Evolutionary conservation across 495 filamentous ascomycete genomes (phyloP), one percentile per base, ranked within the genome.

Genomic region (Schizothecium vesticola): DNA sequence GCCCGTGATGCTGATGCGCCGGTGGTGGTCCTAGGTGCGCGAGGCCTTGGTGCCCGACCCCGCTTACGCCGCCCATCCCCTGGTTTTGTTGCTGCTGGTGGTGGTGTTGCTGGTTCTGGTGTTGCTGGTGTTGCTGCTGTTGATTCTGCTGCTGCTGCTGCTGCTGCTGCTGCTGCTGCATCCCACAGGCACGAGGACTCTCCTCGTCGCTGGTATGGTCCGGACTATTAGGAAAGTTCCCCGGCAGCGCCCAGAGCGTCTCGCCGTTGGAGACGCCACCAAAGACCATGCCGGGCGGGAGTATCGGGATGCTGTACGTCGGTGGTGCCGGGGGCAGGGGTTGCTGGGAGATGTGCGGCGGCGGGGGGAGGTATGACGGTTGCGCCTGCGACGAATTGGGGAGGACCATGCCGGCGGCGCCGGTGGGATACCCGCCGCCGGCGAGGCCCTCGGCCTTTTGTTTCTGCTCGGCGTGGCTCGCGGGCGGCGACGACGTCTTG

Each of bases 251-350:
- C 80, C 80, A 83, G 19, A 83, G 72, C 0, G 73, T 80, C 60
- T 82, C 80, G 10, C 81, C 80, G 63, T 83, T 80, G 9, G 80
- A 79, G 3, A 82, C 80, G 10, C 81, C 81, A 5, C 78, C 76
- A 62, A 79, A 83, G 0, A 81, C 80, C 75, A 83, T 70, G 0
- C 28, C 57, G 9, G 51, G 65, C n/a, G 51, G 57, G 62, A 29
- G 25, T 19, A 56, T 59, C 56, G 58, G 60, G 61, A 22, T 62
- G 29, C 33, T 24, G 25, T 31, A 29, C 24, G 33, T 43, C 33
- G 16, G 43, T 19, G 16, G 16, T 19, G 19, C 43, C 43, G 43
- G 43, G 12, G 43, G 43, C 16, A 51, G 43, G 12, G 43, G 43
- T 19, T 51, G 43, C 19, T 51, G 43, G 16, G 43, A 7, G 7